Base-by-base conservation (phyloP, 1,284 basidiomycete species). In the Mycena citricolor region DNA sequence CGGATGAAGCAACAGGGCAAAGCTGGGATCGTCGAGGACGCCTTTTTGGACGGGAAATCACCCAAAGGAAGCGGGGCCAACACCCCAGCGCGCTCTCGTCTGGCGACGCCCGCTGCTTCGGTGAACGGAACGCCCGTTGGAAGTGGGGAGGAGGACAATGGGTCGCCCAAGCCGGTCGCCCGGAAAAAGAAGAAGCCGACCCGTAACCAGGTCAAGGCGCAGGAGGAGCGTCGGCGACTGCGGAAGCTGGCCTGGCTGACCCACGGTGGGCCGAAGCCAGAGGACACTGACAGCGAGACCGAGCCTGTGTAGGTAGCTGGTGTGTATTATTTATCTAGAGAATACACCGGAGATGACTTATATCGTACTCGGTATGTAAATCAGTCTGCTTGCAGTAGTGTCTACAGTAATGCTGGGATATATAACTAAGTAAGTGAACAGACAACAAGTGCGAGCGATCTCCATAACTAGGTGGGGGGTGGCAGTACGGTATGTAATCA, bases 131-230 rank as follows among this genome's bases (percentile, higher is more conserved):
- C 84, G 8, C 89, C 89, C 43, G 82, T 76, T 39, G 87, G 65
- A 22, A 88, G 85, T 59, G 86, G 84, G 13, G 77, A 71, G 32
- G 86, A 90, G 62, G 81, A 79, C 47, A 69, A 63, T 32, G 67
- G 63, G 30, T 67, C 67, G 34, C 58, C 61, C 20, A 70, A 70
- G 33, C 68, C 68, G 26, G 64, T 73, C 20, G 61, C 73, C 42
- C 86, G 74, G 70, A 94, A 88, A 73, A 94, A 94, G 76, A 97
- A 95, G 77, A 94, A 93, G 70, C 39, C 77, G 65, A 94, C 93
- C 7, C 78, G 93, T 51, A 97, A 97, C 69, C 90, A 95, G 64
- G 34, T 86, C 54, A 97, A 97, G 68, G 90, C 79, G 7, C 84
- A 82, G 64, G 90, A 92, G 65, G 91, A 93, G 67, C 74, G 91